A percentile compares a stretch with the other conserved stretches of the same genome.
Evolutionary conservation across 176 grass and related monocot species (phyloP).

Genomic region (Rhynchospora tenuis): DNA sequence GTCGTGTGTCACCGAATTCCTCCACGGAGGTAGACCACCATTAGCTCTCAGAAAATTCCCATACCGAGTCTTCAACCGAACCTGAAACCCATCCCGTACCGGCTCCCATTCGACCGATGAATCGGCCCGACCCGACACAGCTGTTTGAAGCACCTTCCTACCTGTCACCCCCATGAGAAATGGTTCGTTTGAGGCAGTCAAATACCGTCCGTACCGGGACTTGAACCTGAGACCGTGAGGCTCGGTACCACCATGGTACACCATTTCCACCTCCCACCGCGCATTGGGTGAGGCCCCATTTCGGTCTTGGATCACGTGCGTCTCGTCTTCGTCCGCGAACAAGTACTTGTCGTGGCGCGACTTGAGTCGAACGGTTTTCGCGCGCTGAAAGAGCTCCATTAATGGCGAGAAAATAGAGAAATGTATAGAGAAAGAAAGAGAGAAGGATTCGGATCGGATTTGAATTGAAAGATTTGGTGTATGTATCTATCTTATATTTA

Average conservation of each 20-base stretch:
- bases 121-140: constrained; percentile 49
- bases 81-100: constrained; percentile 37
- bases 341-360: constrained; percentile 83
- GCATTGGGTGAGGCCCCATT: constrained; percentile 46
- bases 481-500: background rate
- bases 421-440: background rate
- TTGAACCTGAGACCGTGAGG: constrained; percentile 58
- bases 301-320: constrained; percentile 55
- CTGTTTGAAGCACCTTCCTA: constrained; percentile 59
- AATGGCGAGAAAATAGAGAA: background rate
- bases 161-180: constrained; percentile 51
- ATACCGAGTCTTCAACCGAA: constrained; percentile 50
- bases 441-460: background rate
- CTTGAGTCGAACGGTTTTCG: constrained; percentile 56
- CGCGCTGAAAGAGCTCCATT: constrained; percentile 83
- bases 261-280: constrained; percentile 62
- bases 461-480: background rate
- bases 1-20: constrained; percentile 76
- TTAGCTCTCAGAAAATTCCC: constrained; percentile 79
- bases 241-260: constrained; percentile 14
- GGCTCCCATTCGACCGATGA: constrained; percentile 83
- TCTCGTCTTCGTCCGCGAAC: constrained; percentile 77
- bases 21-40: constrained; percentile 48
- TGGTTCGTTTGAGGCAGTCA: constrained; percentile 74
- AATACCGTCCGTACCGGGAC: constrained; percentile 72